Conservation (phyloP, 2,329 filamentous ascomycete species). For the Colletotrichum nymphaeae region DNA sequence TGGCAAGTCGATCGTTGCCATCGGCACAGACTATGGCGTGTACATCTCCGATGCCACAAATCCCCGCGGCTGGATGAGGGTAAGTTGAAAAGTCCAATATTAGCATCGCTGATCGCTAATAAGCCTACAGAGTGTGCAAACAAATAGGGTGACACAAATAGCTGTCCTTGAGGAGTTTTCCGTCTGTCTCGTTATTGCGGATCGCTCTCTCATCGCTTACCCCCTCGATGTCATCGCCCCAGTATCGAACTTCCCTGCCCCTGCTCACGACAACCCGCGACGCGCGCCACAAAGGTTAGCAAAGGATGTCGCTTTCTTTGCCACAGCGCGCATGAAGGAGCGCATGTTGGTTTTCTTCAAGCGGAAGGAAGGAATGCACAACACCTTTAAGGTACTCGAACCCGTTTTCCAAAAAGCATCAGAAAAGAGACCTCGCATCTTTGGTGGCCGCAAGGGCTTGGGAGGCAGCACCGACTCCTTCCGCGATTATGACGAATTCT, state of each 20-base stretch:
- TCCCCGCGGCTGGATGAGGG: slow-evolving; percentile 89
- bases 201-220: slow-evolving; percentile 92
- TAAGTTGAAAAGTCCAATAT: slow-evolving; percentile 57
- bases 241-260: slow-evolving; percentile 69
- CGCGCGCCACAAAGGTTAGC: slow-evolving; percentile 92
- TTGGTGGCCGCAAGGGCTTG: slow-evolving; percentile 67
- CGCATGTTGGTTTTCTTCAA: slow-evolving; percentile 96
- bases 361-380: slow-evolving; percentile 90
- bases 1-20: slow-evolving; percentile 88
- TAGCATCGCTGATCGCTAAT: slow-evolving; percentile 34
- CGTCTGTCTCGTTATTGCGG: slow-evolving; percentile 89
- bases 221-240: slow-evolving; percentile 87
- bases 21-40: slow-evolving; percentile 95
- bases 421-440: slow-evolving; percentile 80
- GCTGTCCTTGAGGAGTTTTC: slow-evolving; percentile 96
- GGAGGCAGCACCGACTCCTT: slow-evolving; percentile 91
- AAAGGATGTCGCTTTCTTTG: slow-evolving; percentile 96
- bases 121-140: slow-evolving; percentile 75
- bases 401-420: slow-evolving; percentile 94
- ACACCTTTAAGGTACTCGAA: slow-evolving; percentile 96
- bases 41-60: slow-evolving; percentile 90
- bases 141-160: slow-evolving; percentile 86
- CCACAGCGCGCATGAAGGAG: slow-evolving; percentile 96
- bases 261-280: slow-evolving; percentile 77
- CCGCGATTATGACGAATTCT: slow-evolving; percentile 98